Base-by-base conservation (phyloP, 2,329 filamentous ascomycete species). In the Rutstroemia sp. region DNA sequence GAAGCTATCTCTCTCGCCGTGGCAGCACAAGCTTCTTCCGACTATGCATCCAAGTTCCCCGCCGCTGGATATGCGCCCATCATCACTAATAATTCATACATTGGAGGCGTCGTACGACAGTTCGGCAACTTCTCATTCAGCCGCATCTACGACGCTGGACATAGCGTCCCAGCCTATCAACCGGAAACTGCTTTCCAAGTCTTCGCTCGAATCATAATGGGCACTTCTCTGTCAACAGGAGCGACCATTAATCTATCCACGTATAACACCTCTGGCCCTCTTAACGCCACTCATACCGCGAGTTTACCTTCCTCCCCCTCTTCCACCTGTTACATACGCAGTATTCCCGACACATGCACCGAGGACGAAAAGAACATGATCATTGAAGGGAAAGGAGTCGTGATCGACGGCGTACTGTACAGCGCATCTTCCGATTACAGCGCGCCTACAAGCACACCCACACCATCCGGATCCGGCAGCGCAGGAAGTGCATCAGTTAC, bases 61-160 rank as follows among this genome's bases (percentile, higher is more conserved):
- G 69, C 73, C 0, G 84, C 89, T 0, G 88, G 88, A 0, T 94
- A 94, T 67, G 80, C 82, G 0, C 82, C 86, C 14, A 83, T 94
- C 60, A 74, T 83, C 12, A 82, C 88, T 42, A 88, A 90, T 66
- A 77, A 77, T 25, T 76, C 79, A 6, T 86, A 87, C 70, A 81
- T 84, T 66, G 88, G 82, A 52, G 90, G 89, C 19, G 80, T 82
- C 56, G 88, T 90, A 0, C 80, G 88, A 4, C 88, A 94, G 69
- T 88, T 82, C 64, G 88, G 86, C 10, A 92, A 92, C 63, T 78
- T 88, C 54, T 83, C 79, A 16, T 88, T 88, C 68, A 81, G 80
- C 54, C 77, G 85, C 7, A 76, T 88, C 49, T 87, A 84, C 67
- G 80, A 87, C 64, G 77, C 83, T 16, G 84, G 85, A 1, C 85